These are phyloP conservation scores for Dryas alaskensis DNA, from an alignment of 306 rosid species.

Conservation along the genomic window DNA sequence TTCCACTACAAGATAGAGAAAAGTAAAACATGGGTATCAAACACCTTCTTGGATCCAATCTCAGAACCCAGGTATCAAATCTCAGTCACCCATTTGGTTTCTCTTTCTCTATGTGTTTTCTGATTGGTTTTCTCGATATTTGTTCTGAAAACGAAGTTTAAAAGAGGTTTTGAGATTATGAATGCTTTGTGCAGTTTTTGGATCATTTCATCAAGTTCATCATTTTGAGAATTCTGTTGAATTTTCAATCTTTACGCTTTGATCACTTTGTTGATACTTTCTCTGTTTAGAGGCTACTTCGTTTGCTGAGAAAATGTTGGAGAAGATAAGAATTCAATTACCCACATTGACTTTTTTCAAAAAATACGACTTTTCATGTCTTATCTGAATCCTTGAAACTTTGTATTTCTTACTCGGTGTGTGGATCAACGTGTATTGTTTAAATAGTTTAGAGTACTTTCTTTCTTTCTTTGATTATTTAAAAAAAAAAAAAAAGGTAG, in stretches of 20 bases:
- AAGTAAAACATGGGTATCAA: conserved; percentile 32
- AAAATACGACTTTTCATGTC: neutral
- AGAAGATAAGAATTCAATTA: neutral
- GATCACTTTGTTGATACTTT: conserved; percentile 3
- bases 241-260: neutral
- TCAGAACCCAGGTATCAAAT: conserved; percentile 40
- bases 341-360: conserved; percentile 3
- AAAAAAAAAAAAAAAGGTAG: neutral
- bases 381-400: conserved; percentile 10
- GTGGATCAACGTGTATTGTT: neutral
- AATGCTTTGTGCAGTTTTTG: conserved; percentile 5
- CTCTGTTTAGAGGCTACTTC: neutral
- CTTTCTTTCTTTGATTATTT: neutral
- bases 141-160: neutral
- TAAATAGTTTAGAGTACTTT: neutral
- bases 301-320: conserved; percentile 10
- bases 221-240: neutral
- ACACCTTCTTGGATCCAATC: conserved; percentile 39
- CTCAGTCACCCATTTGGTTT: neutral
- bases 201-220: neutral
- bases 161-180: neutral
- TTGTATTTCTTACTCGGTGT: neutral
- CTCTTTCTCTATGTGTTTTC: conserved; percentile 5
- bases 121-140: neutral
- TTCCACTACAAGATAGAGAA: neutral